Base-by-base conservation (phyloP, 208 protist genomes). In the Histomonas meleagridis region DNA sequence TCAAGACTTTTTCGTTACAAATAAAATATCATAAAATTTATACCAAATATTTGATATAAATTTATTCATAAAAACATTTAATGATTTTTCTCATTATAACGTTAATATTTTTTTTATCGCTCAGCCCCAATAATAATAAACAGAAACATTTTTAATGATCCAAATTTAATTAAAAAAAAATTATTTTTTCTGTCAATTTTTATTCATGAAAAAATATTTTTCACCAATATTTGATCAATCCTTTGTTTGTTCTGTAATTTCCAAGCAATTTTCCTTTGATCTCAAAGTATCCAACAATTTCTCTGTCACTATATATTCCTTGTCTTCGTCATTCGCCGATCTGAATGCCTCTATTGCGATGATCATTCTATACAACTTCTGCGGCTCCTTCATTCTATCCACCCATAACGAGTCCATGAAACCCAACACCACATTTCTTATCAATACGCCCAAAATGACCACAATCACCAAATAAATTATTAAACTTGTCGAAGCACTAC, bases 391-490 rank as follows among this genome's bases (percentile, higher is more conserved):
- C 76, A 86, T 86, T 55, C 76, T 86, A 7, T 86, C 76, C 7
- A 86, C 55, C 76, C 76, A 86, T 9, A 86, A 49, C 4, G 4
- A 16, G 1, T 86, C 76, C 1, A 51, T 38, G 7, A 26, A 16
- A 32, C 46, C 40, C 21, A 43, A 18, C 32, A 46, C 46, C 23
- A 14, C 55, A 51, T 86, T 46, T 86, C 76, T 86, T 18, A 86
- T 43, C 4, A 86, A 18, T 38, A 51, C 46, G 38, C 76, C 76
- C 5, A 86, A 86, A 26, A 46, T 86, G 40, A 86, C 43, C 1
- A 86, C 55, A n/a, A 86, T 86, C 26, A 86, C 7, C 16, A 86
- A 40, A 57, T 86, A 86, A 35, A 86, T 86, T n/a, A n/a, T n/a
- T n/a, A n/a, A n/a, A n/a, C n/a, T n/a, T n/a, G n/a, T 55, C 16